Conservation (phyloP, 208 protist species). For the Leishmania amazonensis region DNA sequence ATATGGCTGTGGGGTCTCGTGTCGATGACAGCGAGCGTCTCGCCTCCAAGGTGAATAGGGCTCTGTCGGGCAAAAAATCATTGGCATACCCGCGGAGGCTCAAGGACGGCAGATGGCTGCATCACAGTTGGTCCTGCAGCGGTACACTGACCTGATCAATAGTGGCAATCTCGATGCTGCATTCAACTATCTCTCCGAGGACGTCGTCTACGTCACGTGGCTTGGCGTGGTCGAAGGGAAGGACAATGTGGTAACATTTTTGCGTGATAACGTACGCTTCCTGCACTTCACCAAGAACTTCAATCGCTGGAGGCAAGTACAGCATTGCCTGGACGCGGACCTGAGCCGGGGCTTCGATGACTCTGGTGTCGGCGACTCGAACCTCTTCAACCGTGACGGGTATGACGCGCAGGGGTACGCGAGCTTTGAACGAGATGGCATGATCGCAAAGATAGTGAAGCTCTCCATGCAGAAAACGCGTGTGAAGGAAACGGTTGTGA, state of each 20-base stretch:
- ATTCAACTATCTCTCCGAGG: conserved; percentile 61
- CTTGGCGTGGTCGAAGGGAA: conserved; percentile 78
- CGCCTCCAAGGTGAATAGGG: neutral
- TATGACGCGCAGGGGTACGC: conserved; percentile 82
- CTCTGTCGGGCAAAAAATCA: neutral
- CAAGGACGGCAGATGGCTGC: conserved; percentile 39
- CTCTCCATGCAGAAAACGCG: conserved; percentile 37
- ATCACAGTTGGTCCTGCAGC: conserved; percentile 59
- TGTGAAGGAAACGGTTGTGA: conserved; percentile 75
- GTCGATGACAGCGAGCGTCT: neutral
- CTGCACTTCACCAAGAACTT: conserved; percentile 61
- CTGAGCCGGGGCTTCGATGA: conserved; percentile 8
- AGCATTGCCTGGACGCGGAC: conserved; percentile 61
- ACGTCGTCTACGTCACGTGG: conserved; percentile 82
- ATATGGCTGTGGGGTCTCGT: neutral
- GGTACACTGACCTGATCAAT: conserved; percentile 62
- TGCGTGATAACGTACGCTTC: conserved; percentile 81
- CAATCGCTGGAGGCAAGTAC: conserved; percentile 74
- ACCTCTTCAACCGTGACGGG: conserved; percentile 40
- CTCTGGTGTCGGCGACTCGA: neutral
- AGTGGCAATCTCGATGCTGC: conserved; percentile 64
- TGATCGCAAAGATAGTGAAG: conserved; percentile 49
- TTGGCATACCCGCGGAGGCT: neutral
- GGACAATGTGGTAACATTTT: conserved; percentile 72
- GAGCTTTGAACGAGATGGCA: conserved; percentile 78